These are phyloP conservation scores for Infundibulicybe gibba DNA, from an alignment of 768 basidiomycete species.

Conservation along the genomic window DNA sequence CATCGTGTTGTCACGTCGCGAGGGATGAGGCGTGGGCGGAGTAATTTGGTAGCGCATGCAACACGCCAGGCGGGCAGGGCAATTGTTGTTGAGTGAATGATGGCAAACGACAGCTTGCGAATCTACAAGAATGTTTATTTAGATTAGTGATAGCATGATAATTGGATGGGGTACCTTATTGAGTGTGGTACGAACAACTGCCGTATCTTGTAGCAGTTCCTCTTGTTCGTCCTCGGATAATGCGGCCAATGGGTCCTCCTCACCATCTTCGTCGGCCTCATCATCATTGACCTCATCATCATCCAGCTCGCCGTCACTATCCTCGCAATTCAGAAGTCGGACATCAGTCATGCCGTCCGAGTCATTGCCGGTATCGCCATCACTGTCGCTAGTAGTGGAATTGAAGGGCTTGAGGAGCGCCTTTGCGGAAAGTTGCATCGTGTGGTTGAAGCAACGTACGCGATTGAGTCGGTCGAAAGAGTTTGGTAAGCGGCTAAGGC, in stretches of 20 bases:
- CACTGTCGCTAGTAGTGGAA: not conserved
- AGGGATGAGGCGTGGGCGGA: constrained; percentile 17
- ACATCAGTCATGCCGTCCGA: not conserved
- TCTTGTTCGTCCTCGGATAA: not conserved
- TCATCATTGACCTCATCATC: not conserved
- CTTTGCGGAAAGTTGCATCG: too few species aligned
- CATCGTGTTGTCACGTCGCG: constrained; percentile 27
- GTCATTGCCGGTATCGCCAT: not conserved
- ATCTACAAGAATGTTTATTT: constrained; percentile 1
- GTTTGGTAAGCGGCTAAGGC: not conserved
- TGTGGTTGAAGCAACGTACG: constrained; percentile 5
- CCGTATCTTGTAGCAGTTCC: not conserved
- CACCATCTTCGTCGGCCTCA: not conserved
- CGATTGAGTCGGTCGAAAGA: not conserved
- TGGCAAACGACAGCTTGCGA: not conserved
- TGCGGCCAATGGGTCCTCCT: constrained; percentile 1
- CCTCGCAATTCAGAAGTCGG: too few species aligned
- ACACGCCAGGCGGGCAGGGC: not conserved
- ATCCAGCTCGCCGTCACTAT: not conserved
- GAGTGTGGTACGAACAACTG: not conserved
- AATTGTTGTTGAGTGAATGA: not conserved
- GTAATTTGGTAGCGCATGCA: not conserved
- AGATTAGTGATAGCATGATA: constrained; percentile 1
- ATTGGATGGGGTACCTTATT: not conserved
- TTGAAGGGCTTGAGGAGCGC: constrained; percentile 3